Percentiles rank a stretch among this genome's conserved stretches.
phyloP scores from a whole-genome alignment of 768 basidiomycete species.

The Chalciporus pseudorubinellus region DNA sequence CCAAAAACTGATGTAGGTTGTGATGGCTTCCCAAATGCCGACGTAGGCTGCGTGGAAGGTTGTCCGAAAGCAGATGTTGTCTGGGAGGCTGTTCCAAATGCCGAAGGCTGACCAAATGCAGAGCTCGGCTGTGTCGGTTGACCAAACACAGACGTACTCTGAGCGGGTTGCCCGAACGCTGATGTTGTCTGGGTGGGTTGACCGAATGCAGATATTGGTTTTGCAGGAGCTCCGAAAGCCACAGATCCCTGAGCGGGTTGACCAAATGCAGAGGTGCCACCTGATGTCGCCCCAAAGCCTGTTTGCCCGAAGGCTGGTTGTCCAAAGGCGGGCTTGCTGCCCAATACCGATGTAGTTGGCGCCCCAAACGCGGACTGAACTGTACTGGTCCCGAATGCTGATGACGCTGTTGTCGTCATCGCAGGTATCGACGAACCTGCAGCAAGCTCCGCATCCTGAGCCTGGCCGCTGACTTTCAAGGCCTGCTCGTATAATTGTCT shows the following conservation, averaged over 20 bases:
- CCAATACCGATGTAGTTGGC: slow-evolving; percentile 22
- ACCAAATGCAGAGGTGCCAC: slow-evolving; percentile 23
- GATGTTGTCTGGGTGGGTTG: slow-evolving; percentile 34
- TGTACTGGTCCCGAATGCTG: slow-evolving; percentile 40
- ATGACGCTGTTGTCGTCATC: slow-evolving; percentile 27
- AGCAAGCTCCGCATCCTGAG: slow-evolving; percentile 7
- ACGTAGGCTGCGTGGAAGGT: slow-evolving; percentile 29
- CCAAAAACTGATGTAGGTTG: slow-evolving; percentile 32
- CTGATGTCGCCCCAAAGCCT: slow-evolving; percentile 21
- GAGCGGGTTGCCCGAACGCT: slow-evolving; percentile 36
- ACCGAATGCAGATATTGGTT: slow-evolving; percentile 38
- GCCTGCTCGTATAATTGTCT: slow-evolving; percentile 54
- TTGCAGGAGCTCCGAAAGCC: slow-evolving; percentile 35
- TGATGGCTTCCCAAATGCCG: slow-evolving; percentile 35
- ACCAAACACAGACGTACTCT: slow-evolving; percentile 29
- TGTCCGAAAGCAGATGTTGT: slow-evolving; percentile 25
- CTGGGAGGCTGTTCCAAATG: slow-evolving; percentile 34
- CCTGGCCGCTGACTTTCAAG: slow-evolving; percentile 37
- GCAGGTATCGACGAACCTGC: slow-evolving; percentile 18
- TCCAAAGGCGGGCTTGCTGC: slow-evolving; percentile 33
- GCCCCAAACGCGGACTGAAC: slow-evolving; percentile 34
- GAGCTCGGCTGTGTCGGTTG: slow-evolving; percentile 33
- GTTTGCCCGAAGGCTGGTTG: slow-evolving; percentile 41
- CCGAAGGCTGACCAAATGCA: slow-evolving; percentile 39
- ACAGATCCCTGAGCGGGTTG: slow-evolving; percentile 29